phyloP scores from a whole-genome alignment of 208 protist species.

The Vickermania ingenoplastis region DNA sequence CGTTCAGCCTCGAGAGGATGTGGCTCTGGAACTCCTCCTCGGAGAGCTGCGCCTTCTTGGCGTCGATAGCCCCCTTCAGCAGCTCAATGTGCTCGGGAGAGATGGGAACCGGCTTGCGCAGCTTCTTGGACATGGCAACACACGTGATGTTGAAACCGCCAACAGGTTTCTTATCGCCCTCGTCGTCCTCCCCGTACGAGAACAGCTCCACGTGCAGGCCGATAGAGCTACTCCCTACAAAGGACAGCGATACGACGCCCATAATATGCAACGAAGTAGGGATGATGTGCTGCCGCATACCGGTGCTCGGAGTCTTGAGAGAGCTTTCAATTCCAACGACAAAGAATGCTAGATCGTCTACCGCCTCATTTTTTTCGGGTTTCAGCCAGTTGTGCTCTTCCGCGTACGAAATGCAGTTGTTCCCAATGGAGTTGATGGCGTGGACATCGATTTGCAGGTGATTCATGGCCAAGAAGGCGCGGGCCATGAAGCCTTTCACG shows the following conservation, averaged over 20 bases:
- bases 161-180: slow-evolving; percentile 15
- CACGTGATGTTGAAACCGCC: slow-evolving; percentile 46
- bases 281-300: slow-evolving; percentile 15
- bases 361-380: slow-evolving; percentile 11
- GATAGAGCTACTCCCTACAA: slow-evolving; percentile 56
- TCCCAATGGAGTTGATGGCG: slow-evolving; percentile 36
- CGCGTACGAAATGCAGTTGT: slow-evolving; percentile 42
- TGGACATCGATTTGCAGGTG: slow-evolving; percentile 43
- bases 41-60: slow-evolving; percentile 1
- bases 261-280: slow-evolving; percentile 32
- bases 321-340: slow-evolving; percentile 42
- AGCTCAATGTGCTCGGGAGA: slow-evolving; percentile 1
- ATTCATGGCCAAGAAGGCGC: slow-evolving; percentile 49
- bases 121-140: slow-evolving; percentile 37
- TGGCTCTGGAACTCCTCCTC: neutral
- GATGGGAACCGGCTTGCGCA: slow-evolving; percentile 20
- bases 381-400: slow-evolving; percentile 54
- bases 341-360: slow-evolving; percentile 38
- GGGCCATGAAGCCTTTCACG: slow-evolving; percentile 33
- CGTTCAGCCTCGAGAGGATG: neutral
- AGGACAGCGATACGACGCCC: slow-evolving; percentile 17
- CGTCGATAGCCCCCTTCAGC: slow-evolving; percentile 1
- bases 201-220: slow-evolving; percentile 30
- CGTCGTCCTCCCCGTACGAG: slow-evolving; percentile 28
- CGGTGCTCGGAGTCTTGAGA: slow-evolving; percentile 11